Evolutionary conservation across 2,329 filamentous ascomycete genomes (phyloP).

Genomic region (Tolypocladium tropicale): DNA sequence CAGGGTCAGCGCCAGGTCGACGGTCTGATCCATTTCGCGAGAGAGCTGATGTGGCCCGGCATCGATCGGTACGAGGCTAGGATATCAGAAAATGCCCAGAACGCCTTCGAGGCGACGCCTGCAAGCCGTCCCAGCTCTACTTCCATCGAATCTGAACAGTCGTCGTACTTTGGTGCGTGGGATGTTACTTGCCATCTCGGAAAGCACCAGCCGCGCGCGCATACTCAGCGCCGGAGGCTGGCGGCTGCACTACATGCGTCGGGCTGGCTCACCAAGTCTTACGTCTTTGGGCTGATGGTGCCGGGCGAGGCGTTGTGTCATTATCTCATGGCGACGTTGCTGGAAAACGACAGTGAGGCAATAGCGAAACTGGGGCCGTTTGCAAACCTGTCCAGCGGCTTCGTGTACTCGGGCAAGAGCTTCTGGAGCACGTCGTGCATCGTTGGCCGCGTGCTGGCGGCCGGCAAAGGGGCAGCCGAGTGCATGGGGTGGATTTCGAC

Average conservation of each 20-base stretch:
- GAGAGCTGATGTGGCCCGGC: constrained; percentile 51
- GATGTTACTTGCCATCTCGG: constrained; percentile 22
- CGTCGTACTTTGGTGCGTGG: constrained; percentile 37
- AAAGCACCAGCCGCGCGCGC: constrained; percentile 17
- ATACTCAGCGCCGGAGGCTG: constrained; percentile 40
- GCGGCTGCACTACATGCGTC: constrained; percentile 47
- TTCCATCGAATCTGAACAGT: constrained; percentile 23
- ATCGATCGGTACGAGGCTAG: constrained; percentile 40
- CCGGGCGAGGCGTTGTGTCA: constrained; percentile 54
- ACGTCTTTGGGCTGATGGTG: constrained; percentile 53
- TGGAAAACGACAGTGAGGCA: constrained; percentile 54
- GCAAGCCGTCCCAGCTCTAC: constrained; percentile 24
- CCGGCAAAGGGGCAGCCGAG: constrained; percentile 49
- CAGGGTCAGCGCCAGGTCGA: constrained; percentile 48
- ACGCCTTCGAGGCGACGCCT: constrained; percentile 23
- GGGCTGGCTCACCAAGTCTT: constrained; percentile 60
- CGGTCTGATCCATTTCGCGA: constrained; percentile 54
- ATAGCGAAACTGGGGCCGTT: constrained; percentile 47
- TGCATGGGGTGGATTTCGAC: constrained; percentile 62
- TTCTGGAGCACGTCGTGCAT: constrained; percentile 61
- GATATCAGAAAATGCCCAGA: constrained; percentile 36
- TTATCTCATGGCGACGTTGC: constrained; percentile 53
- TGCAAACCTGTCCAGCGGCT: constrained; percentile 54
- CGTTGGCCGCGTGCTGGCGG: constrained; percentile 54
- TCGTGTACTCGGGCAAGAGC: constrained; percentile 52